phyloP scores from a whole-genome alignment of 805 yeast genomes.

The Zygosaccharomyces bailii region DNA sequence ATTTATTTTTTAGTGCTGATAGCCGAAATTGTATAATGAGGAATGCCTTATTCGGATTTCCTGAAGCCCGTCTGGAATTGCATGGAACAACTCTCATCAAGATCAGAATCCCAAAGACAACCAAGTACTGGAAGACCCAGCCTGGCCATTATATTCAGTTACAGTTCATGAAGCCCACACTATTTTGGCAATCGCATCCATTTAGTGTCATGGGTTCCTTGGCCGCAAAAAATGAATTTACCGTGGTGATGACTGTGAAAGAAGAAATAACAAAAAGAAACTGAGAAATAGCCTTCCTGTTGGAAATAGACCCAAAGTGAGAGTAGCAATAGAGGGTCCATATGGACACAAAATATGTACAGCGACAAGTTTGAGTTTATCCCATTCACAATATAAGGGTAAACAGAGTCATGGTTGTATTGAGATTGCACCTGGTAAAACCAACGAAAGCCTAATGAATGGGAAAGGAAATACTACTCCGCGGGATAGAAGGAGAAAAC shows the following conservation, averaged over 20 bases:
- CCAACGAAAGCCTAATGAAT: no score
- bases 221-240: not conserved
- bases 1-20: slow-evolving; percentile 11
- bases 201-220: slow-evolving; percentile 28
- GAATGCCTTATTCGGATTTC: slow-evolving; percentile 19
- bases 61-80: slow-evolving; percentile 4
- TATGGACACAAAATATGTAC: not conserved
- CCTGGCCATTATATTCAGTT: slow-evolving; percentile 44
- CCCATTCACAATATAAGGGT: no score
- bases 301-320: no score
- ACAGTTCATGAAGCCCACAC: slow-evolving; percentile 41
- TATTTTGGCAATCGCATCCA: slow-evolving; percentile 52
- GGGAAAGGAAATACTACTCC: no score
- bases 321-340: not conserved
- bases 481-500: no score
- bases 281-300: no score
- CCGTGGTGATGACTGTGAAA: not conserved
- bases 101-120: slow-evolving; percentile 7
- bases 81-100: slow-evolving; percentile 1
- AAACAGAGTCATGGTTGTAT: no score
- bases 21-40: no score
- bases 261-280: no score
- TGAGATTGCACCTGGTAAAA: no score
- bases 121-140: slow-evolving; percentile 34
- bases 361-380: no score